These are phyloP conservation scores for Botryotinia calthae DNA, from an alignment of 2,329 filamentous ascomycete genomes.

Conservation along the genomic window DNA sequence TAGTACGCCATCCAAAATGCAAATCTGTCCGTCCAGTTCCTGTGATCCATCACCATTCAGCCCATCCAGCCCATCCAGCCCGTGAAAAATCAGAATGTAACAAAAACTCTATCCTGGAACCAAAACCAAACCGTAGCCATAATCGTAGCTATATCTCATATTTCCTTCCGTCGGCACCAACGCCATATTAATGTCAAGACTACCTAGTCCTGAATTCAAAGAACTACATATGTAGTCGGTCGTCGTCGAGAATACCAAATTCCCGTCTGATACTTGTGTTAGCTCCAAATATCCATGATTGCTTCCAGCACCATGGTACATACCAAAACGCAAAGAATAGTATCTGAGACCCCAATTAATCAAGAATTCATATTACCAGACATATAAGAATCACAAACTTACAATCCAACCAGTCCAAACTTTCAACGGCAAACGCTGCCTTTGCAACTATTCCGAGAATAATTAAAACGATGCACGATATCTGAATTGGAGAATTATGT, in stretches of 20 bases:
- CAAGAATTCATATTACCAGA: neutral
- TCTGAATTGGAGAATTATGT: neutral
- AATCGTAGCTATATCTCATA: neutral
- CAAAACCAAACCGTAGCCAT: neutral
- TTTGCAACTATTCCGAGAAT: neutral
- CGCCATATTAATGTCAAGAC: neutral
- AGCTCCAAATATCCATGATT: neutral
- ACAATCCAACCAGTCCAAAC: slow-evolving; percentile 11
- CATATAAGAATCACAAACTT: neutral
- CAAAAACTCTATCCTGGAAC: neutral
- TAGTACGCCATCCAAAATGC: neutral
- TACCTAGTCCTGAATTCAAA: neutral
- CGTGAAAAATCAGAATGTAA: neutral
- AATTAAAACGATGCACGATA: neutral
- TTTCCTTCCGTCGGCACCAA: neutral
- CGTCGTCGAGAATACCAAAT: slow-evolving; percentile 14
- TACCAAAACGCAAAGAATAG: slow-evolving; percentile 5
- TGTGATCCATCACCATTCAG: neutral
- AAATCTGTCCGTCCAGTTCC: neutral
- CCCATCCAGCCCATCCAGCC: neutral
- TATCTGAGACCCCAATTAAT: neutral
- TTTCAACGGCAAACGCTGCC: neutral
- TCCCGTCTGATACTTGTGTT: neutral
- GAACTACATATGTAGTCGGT: slow-evolving; percentile 10
- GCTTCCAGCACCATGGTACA: neutral